Evolutionary conservation across 306 rosid genomes (phyloP).

Genomic region (Hylodesmum podocarpum): DNA sequence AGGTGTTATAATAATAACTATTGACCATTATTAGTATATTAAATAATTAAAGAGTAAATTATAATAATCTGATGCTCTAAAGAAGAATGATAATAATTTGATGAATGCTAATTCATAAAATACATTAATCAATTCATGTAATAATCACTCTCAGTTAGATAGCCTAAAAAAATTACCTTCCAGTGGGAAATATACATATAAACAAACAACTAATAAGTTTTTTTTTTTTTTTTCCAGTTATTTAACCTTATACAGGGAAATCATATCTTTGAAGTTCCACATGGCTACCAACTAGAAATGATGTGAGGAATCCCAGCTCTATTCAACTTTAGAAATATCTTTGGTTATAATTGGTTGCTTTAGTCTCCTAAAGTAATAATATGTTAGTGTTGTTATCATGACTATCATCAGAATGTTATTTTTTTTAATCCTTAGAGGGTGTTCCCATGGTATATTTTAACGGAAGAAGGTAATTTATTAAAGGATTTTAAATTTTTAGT

Average conservation of each 20-base stretch:
- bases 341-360: conserved; percentile 14
- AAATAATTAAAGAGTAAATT: no score
- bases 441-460: no score
- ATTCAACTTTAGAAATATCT: conserved; percentile 9
- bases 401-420: conserved; percentile 1
- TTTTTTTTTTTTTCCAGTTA: conserved; percentile 27
- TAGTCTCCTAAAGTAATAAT: neutral
- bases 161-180: neutral
- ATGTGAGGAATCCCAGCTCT: conserved; percentile 60
- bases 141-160: neutral
- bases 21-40: no score
- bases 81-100: no score
- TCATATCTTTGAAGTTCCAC: conserved; percentile 82
- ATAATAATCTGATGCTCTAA: no score
- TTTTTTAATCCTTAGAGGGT: neutral
- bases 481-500: no score
- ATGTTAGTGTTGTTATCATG: neutral
- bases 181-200: neutral
- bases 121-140: no score
- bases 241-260: conserved; percentile 61
- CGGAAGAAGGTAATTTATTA: conserved; percentile 32
- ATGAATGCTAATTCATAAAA: no score
- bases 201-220: conserved; percentile 8
- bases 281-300: conserved; percentile 71
- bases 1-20: no score